phyloP scores from a whole-genome alignment of 1,139 yeast genomes.

The Hemisphaericaspora xylofermentans region DNA sequence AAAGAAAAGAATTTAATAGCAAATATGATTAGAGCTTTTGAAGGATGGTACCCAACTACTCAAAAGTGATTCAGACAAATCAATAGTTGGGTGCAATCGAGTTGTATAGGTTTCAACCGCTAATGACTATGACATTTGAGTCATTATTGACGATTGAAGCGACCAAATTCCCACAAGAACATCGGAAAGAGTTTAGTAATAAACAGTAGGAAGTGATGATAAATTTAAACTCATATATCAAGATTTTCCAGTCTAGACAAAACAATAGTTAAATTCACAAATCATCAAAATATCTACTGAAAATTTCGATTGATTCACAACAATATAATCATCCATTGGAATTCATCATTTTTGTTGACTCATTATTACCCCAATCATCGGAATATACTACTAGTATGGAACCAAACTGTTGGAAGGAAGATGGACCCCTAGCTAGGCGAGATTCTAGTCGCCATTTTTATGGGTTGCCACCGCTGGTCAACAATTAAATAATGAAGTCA shows the following conservation, averaged over 20 bases:
- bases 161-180: conserved; percentile 8
- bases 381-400: too few species aligned
- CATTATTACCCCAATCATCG: neutral
- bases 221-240: conserved; percentile 37
- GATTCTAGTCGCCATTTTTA: conserved; percentile 72
- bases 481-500: conserved; percentile 3
- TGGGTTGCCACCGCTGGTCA: conserved; percentile 91
- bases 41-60: too few species aligned
- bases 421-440: conserved; percentile 58
- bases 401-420: conserved; percentile 46
- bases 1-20: too few species aligned
- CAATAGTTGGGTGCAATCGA: too few species aligned
- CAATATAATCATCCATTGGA: conserved; percentile 21
- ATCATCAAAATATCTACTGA: conserved; percentile 18
- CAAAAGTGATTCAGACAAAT: too few species aligned
- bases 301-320: conserved; percentile 23
- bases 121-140: conserved; percentile 62
- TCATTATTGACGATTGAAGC: conserved; percentile 24
- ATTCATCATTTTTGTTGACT: conserved; percentile 14
- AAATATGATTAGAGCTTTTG: too few species aligned
- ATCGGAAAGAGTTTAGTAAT: conserved; percentile 1
- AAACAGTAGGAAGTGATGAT: conserved; percentile 36
- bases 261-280: conserved; percentile 8
- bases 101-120: too few species aligned
- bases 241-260: conserved; percentile 14